phyloP scores from a whole-genome alignment of 495 filamentous ascomycete genomes.

The Annulohypoxylon maeteangense region DNA sequence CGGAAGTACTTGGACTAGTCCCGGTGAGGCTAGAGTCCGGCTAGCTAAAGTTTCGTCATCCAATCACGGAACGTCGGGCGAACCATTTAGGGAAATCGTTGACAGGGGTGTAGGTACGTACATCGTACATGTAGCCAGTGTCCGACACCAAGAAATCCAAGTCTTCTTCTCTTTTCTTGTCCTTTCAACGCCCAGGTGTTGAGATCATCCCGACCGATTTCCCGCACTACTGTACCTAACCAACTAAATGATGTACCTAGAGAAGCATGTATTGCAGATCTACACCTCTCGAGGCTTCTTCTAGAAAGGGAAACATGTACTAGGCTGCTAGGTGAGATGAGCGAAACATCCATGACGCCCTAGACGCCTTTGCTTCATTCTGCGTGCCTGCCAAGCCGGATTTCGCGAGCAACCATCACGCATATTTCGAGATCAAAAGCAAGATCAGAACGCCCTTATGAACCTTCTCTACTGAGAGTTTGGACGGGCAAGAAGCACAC shows the following conservation, averaged over 20 bases:
- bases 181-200: background rate
- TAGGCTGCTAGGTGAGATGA: background rate
- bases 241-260: background rate
- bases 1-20: conserved; percentile 24
- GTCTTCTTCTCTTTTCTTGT: conserved; percentile 11
- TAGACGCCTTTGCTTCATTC: background rate
- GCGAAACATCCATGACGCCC: background rate
- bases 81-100: conserved; percentile 41
- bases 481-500: conserved; percentile 2
- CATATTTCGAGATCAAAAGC: conserved; percentile 30
- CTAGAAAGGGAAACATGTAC: conserved; percentile 14
- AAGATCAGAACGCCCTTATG: conserved; percentile 25
- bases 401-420: conserved; percentile 17
- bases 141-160: background rate
- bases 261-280: background rate
- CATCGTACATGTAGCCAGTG: background rate
- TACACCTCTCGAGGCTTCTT: conserved; percentile 14
- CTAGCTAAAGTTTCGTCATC: background rate
- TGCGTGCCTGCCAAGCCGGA: conserved; percentile 39
- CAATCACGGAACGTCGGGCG: conserved; percentile 35
- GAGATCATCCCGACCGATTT: conserved; percentile 29
- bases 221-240: background rate
- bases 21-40: conserved; percentile 23
- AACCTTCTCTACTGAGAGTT: conserved; percentile 21
- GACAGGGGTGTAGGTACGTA: background rate